phyloP scores from a whole-genome alignment of 179 eudicot genomes.

The Beta corolliflora region DNA sequence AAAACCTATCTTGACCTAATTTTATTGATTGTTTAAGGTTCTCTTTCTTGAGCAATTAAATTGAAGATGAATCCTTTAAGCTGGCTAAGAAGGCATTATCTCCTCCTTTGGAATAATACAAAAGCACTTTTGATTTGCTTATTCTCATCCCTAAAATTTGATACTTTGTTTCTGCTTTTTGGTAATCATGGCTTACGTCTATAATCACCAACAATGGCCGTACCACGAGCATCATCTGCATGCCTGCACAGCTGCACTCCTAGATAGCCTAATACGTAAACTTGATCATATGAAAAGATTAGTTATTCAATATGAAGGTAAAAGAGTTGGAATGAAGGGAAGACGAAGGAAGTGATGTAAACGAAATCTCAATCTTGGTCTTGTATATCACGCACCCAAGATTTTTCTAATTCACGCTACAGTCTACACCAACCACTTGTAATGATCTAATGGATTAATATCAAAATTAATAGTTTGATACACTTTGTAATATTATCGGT shows the following conservation, averaged over 20 bases:
- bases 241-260: not conserved
- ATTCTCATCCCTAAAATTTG: constrained; percentile 23
- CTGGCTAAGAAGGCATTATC: constrained; percentile 14
- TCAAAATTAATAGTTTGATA: no score
- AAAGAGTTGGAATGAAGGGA: not conserved
- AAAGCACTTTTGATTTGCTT: constrained; percentile 25
- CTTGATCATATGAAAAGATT: not conserved
- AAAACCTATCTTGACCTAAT: constrained; percentile 18
- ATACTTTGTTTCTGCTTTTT: constrained; percentile 24
- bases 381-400: no score
- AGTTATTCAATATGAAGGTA: no score
- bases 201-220: constrained; percentile 21
- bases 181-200: constrained; percentile 25
- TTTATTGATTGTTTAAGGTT: constrained; percentile 16
- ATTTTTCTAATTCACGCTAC: no score
- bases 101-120: constrained; percentile 12
- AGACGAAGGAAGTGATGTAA: not conserved
- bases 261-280: not conserved
- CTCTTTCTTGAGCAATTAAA: constrained; percentile 18
- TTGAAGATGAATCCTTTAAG: constrained; percentile 22
- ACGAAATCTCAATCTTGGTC: no score
- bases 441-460: no score
- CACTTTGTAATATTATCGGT: no score
- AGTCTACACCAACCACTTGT: no score
- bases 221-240: constrained; percentile 22